phyloP scores from a whole-genome alignment of 2,329 filamentous ascomycete species.

The Ophiostoma angusticollis region DNA sequence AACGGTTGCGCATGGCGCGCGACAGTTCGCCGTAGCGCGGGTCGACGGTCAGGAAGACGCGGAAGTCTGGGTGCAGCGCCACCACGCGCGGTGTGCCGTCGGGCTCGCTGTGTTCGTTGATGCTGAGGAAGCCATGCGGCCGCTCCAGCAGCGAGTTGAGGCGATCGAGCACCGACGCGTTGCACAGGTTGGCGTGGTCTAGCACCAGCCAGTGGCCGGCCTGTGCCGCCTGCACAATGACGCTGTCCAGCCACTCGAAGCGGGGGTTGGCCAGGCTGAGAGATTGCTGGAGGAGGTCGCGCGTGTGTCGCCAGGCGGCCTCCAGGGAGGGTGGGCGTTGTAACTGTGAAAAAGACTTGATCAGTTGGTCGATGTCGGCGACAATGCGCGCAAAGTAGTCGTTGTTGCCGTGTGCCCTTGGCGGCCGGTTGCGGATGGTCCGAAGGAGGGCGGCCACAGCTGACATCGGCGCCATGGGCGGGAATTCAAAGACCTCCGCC shows the following conservation, averaged over 20 bases:
- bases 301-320: conserved; percentile 33
- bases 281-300: conserved; percentile 38
- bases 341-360: too few relatives aligned
- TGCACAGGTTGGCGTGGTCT: conserved; percentile 96
- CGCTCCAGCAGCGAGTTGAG: conserved; percentile 82
- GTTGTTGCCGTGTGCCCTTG: conserved; percentile 24
- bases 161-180: conserved; percentile 82
- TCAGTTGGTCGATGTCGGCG: conserved; percentile 25
- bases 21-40: conserved; percentile 86
- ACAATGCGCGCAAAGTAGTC: conserved; percentile 27
- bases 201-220: conserved; percentile 85
- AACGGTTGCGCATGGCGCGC: conserved; percentile 90
- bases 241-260: conserved; percentile 93
- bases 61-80: conserved; percentile 71
- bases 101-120: conserved; percentile 82
- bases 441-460: conserved; percentile 38
- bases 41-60: conserved; percentile 89
- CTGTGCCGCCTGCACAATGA: conserved; percentile 77
- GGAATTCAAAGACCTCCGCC: conserved; percentile 30
- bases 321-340: conserved; percentile 35
- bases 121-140: conserved; percentile 71
- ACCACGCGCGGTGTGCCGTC: conserved; percentile 73
- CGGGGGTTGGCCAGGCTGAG: conserved; percentile 56
- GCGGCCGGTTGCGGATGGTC: conserved; percentile 25
- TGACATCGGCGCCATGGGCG: conserved; percentile 22